These are phyloP conservation scores for Xylariaceae sp. DNA, from an alignment of 2,329 filamentous ascomycete species.

Conservation along the genomic window DNA sequence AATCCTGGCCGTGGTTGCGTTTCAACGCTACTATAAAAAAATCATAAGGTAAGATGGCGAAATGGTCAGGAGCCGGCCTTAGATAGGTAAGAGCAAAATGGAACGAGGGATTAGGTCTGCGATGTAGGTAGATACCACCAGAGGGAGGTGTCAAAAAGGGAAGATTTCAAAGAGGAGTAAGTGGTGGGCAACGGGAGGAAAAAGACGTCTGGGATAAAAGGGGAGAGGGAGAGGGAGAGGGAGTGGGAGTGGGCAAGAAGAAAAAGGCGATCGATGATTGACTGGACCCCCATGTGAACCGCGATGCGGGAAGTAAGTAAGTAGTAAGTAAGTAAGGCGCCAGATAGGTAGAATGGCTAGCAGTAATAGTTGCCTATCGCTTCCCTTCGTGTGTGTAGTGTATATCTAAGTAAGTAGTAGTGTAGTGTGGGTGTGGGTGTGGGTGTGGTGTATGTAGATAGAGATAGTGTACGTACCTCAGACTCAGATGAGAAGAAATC, in stretches of 20 bases:
- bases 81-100: background rate
- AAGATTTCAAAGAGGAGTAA: background rate
- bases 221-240: background rate
- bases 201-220: background rate
- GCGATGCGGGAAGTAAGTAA: background rate
- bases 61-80: no score
- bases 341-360: no score
- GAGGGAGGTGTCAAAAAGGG: background rate
- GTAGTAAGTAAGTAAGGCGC: background rate
- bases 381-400: no score
- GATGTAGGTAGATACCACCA: background rate
- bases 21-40: no score
- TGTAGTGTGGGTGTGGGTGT: no score
- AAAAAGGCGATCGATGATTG: background rate
- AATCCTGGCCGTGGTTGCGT: no score
- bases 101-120: background rate
- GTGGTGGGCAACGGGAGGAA: background rate
- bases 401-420: no score
- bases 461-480: background rate
- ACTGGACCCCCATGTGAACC: no score
- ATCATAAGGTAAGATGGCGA: no score
- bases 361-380: background rate
- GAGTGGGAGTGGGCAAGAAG: no score
- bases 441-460: no score
- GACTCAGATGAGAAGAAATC: background rate